Conservation (phyloP, 2,329 filamentous ascomycete species). For the Fusarium gaditjirri region DNA sequence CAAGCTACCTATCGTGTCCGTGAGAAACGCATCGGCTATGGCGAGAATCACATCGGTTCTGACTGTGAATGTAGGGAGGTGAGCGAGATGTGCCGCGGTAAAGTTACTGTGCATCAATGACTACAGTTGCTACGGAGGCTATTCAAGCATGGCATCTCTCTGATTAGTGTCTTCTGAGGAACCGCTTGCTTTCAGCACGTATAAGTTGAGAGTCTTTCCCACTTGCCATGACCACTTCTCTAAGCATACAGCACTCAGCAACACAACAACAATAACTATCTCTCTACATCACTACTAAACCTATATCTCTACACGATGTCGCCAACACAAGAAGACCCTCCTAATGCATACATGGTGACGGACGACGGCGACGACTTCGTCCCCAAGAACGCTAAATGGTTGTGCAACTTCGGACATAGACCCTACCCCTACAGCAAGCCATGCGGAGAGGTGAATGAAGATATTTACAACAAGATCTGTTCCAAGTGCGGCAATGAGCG, state of each 20-base stretch:
- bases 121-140: fast-evolving
- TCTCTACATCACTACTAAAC: not conserved
- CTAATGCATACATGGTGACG: not conserved
- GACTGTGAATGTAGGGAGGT: no score
- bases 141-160: fast-evolving
- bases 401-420: not conserved
- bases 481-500: not conserved
- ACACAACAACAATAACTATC: not conserved
- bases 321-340: not conserved
- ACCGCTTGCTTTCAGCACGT: fast-evolving
- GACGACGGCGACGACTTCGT: not conserved
- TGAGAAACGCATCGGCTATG: not conserved
- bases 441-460: not conserved
- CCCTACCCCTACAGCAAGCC: fast-evolving
- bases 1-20: not conserved
- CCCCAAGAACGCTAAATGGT: not conserved
- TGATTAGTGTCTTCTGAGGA: fast-evolving
- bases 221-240: no score
- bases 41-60: no score
- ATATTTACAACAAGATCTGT: not conserved
- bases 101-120: not conserved
- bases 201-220: not conserved
- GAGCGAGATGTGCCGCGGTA: no score
- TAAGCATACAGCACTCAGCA: fast-evolving
- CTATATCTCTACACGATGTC: not conserved